Percentiles rank a stretch among this genome's conserved stretches.
Evolutionary conservation across 164 flowering plant species (phyloP).

Genomic region (Houttuynia cordata): DNA sequence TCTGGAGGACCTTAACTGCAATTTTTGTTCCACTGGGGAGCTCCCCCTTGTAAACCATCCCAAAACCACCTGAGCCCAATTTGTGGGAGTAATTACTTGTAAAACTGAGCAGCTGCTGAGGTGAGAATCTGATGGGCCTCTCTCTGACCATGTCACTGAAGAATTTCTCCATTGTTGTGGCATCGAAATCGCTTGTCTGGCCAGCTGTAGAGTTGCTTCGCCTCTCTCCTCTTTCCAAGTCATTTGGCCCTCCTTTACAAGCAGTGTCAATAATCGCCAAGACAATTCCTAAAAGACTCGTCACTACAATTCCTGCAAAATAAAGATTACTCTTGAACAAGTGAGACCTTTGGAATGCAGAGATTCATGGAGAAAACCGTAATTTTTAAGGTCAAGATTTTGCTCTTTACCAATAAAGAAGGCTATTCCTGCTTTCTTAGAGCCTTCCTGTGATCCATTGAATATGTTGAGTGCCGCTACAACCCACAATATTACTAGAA

Average conservation of each 20-base stretch:
- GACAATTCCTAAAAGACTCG: no score
- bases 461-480: no score
- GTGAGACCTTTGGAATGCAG: neutral
- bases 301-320: no score
- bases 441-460: no score
- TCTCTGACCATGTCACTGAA: conserved; percentile 12
- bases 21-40: neutral
- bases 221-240: no score
- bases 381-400: neutral
- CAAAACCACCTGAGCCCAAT: conserved; percentile 20
- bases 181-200: no score
- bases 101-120: conserved; percentile 10
- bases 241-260: no score
- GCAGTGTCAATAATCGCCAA: no score
- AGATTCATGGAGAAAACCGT: neutral
- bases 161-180: conserved; percentile 11
- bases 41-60: conserved; percentile 15
- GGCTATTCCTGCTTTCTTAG: no score
- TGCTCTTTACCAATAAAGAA: neutral
- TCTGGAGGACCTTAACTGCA: conserved; percentile 17
- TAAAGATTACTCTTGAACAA: neutral
- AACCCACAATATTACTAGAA: neutral
- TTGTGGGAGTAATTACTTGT: conserved; percentile 6
- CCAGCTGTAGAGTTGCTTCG: no score
- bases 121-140: conserved; percentile 14